phyloP scores from a whole-genome alignment of 306 rosid genomes.

The Quercus gilva region DNA sequence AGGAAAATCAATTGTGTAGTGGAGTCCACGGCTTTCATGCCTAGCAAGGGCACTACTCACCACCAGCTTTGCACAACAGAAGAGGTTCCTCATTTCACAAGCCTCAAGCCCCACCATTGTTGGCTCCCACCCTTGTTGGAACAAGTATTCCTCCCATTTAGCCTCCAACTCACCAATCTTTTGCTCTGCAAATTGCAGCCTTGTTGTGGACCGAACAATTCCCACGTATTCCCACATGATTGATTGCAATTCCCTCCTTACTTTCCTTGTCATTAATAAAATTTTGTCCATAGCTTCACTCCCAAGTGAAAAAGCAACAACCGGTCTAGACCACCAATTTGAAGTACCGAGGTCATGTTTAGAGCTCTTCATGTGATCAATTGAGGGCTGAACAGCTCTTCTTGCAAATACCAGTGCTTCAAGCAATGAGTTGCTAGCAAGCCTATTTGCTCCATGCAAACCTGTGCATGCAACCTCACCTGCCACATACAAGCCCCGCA shows the following conservation, averaged over 20 bases:
- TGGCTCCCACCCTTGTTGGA: slow-evolving; percentile 72
- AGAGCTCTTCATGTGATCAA: slow-evolving; percentile 67
- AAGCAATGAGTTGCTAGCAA: slow-evolving; percentile 95
- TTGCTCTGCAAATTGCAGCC: slow-evolving; percentile 71
- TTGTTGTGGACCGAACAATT: slow-evolving; percentile 73
- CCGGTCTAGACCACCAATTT: slow-evolving; percentile 61
- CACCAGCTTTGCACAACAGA: slow-evolving; percentile 85
- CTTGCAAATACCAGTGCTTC: slow-evolving; percentile 95
- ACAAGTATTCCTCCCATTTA: slow-evolving; percentile 75
- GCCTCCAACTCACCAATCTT: slow-evolving; percentile 66
- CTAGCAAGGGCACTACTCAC: slow-evolving; percentile 86
- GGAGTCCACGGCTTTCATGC: slow-evolving; percentile 94
- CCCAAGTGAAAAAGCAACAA: slow-evolving; percentile 49
- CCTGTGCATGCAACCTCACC: slow-evolving; percentile 99
- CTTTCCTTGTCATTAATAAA: slow-evolving; percentile 37
- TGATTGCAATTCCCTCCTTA: slow-evolving; percentile 69
- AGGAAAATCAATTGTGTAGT: slow-evolving; percentile 88
- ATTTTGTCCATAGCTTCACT: slow-evolving; percentile 35
- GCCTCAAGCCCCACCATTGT: slow-evolving; percentile 81
- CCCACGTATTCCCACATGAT: slow-evolving; percentile 86
- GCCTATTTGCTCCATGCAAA: slow-evolving; percentile 93
- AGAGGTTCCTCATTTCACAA: slow-evolving; percentile 92
- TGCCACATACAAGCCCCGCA: slow-evolving; percentile 74
- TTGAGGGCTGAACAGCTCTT: slow-evolving; percentile 86
- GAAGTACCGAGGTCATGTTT: slow-evolving; percentile 46